phyloP scores from a whole-genome alignment of 805 yeast genomes.

The Nadsonia fulvescens region DNA sequence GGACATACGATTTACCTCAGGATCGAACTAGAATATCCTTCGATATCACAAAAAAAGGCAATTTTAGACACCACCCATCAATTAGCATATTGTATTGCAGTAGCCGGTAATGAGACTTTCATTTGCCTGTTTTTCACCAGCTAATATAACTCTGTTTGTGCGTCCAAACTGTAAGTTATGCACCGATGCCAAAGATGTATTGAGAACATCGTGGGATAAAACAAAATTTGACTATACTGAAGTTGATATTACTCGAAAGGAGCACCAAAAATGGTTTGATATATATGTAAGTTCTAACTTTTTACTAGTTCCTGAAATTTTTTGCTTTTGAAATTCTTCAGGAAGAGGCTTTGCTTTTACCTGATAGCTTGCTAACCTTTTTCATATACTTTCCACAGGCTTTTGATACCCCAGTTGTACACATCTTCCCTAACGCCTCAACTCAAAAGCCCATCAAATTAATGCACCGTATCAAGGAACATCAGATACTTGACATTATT shows the following conservation, averaged over 20 bases:
- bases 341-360: no score
- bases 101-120: no score
- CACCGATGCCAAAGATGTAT: constrained; percentile 14
- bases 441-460: constrained; percentile 6
- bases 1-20: no score
- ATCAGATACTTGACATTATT: constrained; percentile 9
- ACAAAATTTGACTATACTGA: constrained; percentile 11
- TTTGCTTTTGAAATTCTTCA: no score
- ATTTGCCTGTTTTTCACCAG: no score
- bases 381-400: constrained; percentile 12
- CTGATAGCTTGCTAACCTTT: no score
- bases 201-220: constrained; percentile 9
- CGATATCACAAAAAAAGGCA: no score
- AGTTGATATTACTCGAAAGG: constrained; percentile 19
- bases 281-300: constrained; percentile 15
- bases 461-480: constrained; percentile 15
- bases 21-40: no score
- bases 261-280: constrained; percentile 19
- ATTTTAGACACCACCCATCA: no score
- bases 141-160: constrained; percentile 17
- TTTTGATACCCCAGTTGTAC: constrained; percentile 22
- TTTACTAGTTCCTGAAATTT: no score
- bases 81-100: no score
- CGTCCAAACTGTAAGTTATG: constrained; percentile 22
- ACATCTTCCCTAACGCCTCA: constrained; percentile 8